These are phyloP conservation scores for Quercus variabilis DNA, from an alignment of 306 rosid species.

Conservation along the genomic window DNA sequence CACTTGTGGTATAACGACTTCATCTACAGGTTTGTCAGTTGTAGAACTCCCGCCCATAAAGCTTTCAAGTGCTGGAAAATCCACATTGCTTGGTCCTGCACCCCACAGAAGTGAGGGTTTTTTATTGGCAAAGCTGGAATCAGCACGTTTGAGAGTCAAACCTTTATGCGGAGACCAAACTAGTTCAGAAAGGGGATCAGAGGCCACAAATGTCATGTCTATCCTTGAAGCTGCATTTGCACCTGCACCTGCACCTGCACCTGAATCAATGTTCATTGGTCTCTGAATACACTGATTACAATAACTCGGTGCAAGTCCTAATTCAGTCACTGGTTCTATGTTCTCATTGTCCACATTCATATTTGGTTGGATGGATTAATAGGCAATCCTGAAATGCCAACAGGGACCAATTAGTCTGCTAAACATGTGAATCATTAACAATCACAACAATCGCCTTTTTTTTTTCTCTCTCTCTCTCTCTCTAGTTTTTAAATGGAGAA, in stretches of 20 bases:
- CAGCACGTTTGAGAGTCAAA: constrained; percentile 52
- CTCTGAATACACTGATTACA: constrained; percentile 34
- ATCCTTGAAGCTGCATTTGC: constrained; percentile 83
- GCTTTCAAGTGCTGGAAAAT: constrained; percentile 43
- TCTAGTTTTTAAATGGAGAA: not conserved
- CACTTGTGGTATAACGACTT: constrained; percentile 25
- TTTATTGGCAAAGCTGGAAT: constrained; percentile 42
- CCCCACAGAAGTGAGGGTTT: constrained; percentile 31
- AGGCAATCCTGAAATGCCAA: constrained; percentile 41
- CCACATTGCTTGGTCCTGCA: constrained; percentile 57
- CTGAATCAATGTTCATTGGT: constrained; percentile 35
- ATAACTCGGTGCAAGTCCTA: constrained; percentile 45
- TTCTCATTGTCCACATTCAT: constrained; percentile 51
- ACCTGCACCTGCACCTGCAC: constrained; percentile 77
- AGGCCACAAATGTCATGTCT: constrained; percentile 42
- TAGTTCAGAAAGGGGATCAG: constrained; percentile 72
- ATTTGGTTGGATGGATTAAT: constrained; percentile 31
- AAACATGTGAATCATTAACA: constrained; percentile 3
- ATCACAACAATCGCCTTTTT: not conserved
- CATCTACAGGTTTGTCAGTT: constrained; percentile 30
- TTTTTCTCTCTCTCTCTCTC: not conserved
- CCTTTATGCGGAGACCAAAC: constrained; percentile 91
- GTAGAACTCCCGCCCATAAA: constrained; percentile 28
- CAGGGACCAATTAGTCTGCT: constrained; percentile 23
- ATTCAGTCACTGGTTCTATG: constrained; percentile 48